Evolutionary conservation across 2,329 filamentous ascomycete species (phyloP).

Genomic region (Beauveria caledonica): DNA sequence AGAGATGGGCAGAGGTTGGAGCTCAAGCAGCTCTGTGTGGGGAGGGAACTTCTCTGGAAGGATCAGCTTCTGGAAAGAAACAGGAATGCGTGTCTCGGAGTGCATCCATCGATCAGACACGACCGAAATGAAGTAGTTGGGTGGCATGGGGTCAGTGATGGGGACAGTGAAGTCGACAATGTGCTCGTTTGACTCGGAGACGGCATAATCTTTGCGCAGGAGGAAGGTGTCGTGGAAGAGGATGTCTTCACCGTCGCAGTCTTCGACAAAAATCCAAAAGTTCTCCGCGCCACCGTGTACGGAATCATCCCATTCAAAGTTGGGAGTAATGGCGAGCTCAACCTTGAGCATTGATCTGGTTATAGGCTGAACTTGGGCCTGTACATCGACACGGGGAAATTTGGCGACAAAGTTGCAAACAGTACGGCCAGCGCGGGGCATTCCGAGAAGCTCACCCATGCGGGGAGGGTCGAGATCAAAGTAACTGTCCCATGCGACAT

Average conservation of each 20-base stretch:
- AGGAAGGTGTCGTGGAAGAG: constrained; percentile 92
- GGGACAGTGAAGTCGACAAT: constrained; percentile 93
- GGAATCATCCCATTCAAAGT: constrained; percentile 90
- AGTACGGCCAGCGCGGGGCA: constrained; percentile 77
- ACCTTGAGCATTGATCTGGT: constrained; percentile 88
- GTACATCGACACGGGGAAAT: constrained; percentile 86
- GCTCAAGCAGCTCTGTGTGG: constrained; percentile 82
- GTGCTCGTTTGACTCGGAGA: constrained; percentile 83
- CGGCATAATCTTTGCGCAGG: constrained; percentile 80
- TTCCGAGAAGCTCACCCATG: constrained; percentile 88
- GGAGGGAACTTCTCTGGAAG: constrained; percentile 92
- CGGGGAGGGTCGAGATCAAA: constrained; percentile 93
- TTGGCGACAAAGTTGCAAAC: constrained; percentile 85
- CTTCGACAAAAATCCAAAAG: constrained; percentile 97
- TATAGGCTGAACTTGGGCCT: constrained; percentile 89
- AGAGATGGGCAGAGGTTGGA: constrained; percentile 83
- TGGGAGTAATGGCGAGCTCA: constrained; percentile 84
- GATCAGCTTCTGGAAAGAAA: constrained; percentile 91
- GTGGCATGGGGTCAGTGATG: constrained; percentile 95
- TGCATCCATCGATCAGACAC: constrained; percentile 98
- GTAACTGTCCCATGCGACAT: constrained; percentile 87
- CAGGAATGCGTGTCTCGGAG: constrained; percentile 83
- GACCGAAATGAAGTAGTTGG: constrained; percentile 96
- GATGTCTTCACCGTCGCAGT: constrained; percentile 94
- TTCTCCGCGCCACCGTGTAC: constrained; percentile 82